Evolutionary conservation across 305 asterid species (phyloP).

Genomic region (Rubia balearica): DNA sequence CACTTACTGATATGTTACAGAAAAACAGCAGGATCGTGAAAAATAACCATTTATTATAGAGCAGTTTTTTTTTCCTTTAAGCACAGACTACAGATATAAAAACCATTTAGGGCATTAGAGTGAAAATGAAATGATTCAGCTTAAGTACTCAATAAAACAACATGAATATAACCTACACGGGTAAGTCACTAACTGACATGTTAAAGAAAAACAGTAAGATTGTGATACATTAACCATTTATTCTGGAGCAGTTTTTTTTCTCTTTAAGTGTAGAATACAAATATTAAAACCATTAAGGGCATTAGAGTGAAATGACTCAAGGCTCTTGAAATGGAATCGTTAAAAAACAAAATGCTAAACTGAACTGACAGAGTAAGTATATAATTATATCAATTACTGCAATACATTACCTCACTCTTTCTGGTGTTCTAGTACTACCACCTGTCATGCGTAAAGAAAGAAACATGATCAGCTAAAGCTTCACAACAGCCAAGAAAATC

Average conservation of each 20-base stretch:
- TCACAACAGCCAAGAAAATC: no score
- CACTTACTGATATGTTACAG: not conserved
- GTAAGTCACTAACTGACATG: not conserved
- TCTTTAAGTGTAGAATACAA: no score
- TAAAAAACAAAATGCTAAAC: not conserved
- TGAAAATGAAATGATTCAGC: not conserved
- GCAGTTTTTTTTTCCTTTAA: not conserved
- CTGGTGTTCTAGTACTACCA: slow-evolving; percentile 38
- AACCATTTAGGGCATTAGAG: no score
- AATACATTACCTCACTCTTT: slow-evolving; percentile 44
- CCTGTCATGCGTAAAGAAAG: no score
- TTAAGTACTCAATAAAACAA: not conserved
- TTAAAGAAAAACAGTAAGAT: not conserved
- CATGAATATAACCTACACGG: not conserved
- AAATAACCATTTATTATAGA: not conserved
- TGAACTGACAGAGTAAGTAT: not conserved
- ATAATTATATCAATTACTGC: not conserved
- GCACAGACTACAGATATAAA: not conserved
- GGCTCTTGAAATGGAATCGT: not conserved
- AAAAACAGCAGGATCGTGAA: not conserved
- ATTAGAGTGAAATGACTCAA: no score
- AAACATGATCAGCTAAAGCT: no score
- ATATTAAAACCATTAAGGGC: no score
- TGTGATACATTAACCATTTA: not conserved
- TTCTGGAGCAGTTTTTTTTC: no score